Conservation (phyloP, 306 rosid species). For the Gastrolobium bilobum region DNA sequence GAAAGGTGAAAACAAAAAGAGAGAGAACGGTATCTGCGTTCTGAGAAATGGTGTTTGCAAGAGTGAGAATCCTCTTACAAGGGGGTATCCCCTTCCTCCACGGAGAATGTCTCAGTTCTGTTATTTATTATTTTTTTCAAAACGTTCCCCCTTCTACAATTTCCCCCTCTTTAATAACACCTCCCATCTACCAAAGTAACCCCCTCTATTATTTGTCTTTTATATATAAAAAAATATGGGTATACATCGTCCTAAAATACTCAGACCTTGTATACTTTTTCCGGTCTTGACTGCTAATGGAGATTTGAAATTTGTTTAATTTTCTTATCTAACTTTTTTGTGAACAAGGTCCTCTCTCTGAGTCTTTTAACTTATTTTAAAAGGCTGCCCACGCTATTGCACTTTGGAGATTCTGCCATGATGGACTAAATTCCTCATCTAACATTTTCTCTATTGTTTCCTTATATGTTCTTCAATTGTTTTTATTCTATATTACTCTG, state of each 20-base stretch:
- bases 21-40: no score
- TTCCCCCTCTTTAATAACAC: no score
- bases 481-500: conserved; percentile 5
- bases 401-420: conserved; percentile 38
- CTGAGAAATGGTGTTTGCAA: no score
- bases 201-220: conserved; percentile 16
- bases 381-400: conserved; percentile 16
- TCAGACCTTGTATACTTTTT: not conserved
- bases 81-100: no score
- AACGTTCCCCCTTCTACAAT: no score
- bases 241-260: conserved; percentile 16
- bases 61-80: no score
- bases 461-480: conserved; percentile 35
- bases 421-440: conserved; percentile 35
- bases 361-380: conserved; percentile 34
- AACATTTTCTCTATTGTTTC: conserved; percentile 22
- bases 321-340: conserved; percentile 2
- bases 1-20: no score
- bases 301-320: conserved; percentile 14
- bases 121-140: no score
- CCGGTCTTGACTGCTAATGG: conserved; percentile 27
- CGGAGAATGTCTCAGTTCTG: no score
- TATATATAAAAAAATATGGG: conserved; percentile 12
- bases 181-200: no score
- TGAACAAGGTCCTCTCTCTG: not conserved